Conservation (phyloP, 768 basidiomycete species). For the Podaxis pistillaris region DNA sequence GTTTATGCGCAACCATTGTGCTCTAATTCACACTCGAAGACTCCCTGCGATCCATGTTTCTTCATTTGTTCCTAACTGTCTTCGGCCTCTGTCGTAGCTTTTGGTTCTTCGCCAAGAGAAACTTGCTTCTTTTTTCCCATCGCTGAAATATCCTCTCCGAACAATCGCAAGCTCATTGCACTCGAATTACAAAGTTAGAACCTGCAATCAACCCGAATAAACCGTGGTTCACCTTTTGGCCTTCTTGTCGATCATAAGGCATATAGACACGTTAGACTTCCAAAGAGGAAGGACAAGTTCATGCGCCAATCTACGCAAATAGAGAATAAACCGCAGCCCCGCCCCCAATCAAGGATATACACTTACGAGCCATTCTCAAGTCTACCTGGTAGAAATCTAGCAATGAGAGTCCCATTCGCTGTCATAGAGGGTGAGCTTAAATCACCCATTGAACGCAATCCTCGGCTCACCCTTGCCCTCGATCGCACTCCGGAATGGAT, state of each 20-base stretch:
- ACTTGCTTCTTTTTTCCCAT: slow-evolving; percentile 11
- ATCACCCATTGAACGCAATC: background rate
- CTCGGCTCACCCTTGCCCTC: slow-evolving; percentile 52
- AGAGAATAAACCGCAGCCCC: background rate
- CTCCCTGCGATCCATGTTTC: too few species aligned
- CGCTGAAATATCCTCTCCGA: slow-evolving; percentile 71
- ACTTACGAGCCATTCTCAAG: slow-evolving; percentile 55
- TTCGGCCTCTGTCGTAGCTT: background rate
- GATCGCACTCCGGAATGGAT: slow-evolving; percentile 55
- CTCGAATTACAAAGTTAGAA: slow-evolving; percentile 36
- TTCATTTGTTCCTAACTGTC: background rate
- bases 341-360: background rate
- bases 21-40: too few species aligned
- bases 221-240: slow-evolving; percentile 73
- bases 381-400: slow-evolving; percentile 60
- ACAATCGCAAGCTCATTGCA: slow-evolving; percentile 83
- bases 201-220: background rate
- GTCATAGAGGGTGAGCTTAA: background rate
- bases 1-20: too few species aligned
- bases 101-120: background rate
- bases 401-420: slow-evolving; percentile 74
- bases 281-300: slow-evolving; percentile 91
- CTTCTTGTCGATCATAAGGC: slow-evolving; percentile 95
- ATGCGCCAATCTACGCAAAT: slow-evolving; percentile 55
- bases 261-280: slow-evolving; percentile 86